Evolutionary conservation across 129 eudicot species (phyloP).

Genomic region (Apium graveolens): DNA sequence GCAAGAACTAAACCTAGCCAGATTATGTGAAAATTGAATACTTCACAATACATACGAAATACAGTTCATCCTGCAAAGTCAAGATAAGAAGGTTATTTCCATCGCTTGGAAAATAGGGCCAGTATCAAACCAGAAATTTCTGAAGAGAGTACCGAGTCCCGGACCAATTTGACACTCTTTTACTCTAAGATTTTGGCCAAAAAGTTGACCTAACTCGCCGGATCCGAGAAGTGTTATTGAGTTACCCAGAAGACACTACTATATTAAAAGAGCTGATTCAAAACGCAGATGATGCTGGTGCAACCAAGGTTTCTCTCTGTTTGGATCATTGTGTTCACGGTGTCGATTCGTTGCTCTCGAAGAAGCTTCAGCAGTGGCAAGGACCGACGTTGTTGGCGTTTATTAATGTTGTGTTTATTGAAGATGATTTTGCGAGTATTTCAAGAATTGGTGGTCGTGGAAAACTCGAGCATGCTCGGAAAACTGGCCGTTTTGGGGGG

Average conservation of each 20-base stretch:
- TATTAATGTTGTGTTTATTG: constrained; percentile 78
- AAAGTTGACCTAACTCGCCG: constrained; percentile 93
- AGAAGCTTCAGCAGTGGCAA: constrained; percentile 75
- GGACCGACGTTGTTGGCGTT: constrained; percentile 89
- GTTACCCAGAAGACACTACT: constrained; percentile 95
- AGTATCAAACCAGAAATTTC: constrained; percentile 61
- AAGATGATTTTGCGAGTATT: constrained; percentile 90
- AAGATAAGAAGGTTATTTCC: constrained; percentile 52
- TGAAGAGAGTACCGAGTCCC: no score
- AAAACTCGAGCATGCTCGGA: constrained; percentile 78
- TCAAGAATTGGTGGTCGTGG: constrained; percentile 90
- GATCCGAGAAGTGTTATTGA: constrained; percentile 77
- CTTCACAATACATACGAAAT: constrained; percentile 1
- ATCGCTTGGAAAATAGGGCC: constrained; percentile 53
- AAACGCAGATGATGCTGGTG: constrained; percentile 99
- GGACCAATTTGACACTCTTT: constrained; percentile 28
- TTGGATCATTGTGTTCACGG: constrained; percentile 71
- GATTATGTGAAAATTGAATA: constrained; percentile 7
- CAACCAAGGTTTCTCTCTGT: constrained; percentile 75
- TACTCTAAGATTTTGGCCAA: constrained; percentile 92
- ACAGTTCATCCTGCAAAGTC: neutral
- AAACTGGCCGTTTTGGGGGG: constrained; percentile 98
- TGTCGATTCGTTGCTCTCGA: constrained; percentile 43
- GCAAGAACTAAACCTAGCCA: neutral
- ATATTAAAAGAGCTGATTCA: constrained; percentile 89